phyloP scores from a whole-genome alignment of 1,284 basidiomycete species.

The Abortiporus biennis region DNA sequence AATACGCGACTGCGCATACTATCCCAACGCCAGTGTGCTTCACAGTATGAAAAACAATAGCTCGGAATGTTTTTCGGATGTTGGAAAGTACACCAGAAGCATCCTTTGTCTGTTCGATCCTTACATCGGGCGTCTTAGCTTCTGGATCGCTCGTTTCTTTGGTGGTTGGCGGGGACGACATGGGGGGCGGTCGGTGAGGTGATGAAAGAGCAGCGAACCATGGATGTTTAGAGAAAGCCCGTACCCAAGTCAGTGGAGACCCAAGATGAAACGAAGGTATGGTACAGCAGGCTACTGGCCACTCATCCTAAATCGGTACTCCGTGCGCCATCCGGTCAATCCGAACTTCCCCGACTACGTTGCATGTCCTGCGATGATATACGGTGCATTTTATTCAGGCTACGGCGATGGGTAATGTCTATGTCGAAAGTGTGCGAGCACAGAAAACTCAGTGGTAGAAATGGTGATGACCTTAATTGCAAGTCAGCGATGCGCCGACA shows the following conservation, averaged over 20 bases:
- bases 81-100: background rate
- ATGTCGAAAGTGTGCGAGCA: too few species aligned
- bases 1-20: conserved; percentile 48
- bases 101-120: background rate
- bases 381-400: too few species aligned
- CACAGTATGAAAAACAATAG: conserved; percentile 30
- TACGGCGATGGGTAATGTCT: too few species aligned
- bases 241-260: conserved; percentile 11
- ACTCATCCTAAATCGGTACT: conserved; percentile 1
- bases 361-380: too few species aligned
- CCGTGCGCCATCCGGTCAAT: background rate
- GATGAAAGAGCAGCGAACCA: conserved; percentile 9
- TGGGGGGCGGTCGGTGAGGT: conserved; percentile 1
- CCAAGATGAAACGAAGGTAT: conserved; percentile 10
- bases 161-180: conserved; percentile 5
- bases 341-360: conserved; percentile 2
- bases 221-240: conserved; percentile 1
- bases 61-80: conserved; percentile 2
- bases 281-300: conserved; percentile 8
- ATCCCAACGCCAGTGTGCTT: conserved; percentile 45
- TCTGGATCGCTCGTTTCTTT: conserved; percentile 4
- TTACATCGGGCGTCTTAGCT: conserved; percentile 5
- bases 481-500: too few species aligned
- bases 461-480: too few species aligned
- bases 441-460: too few species aligned